Evolutionary conservation across 2,329 filamentous ascomycete genomes (phyloP).

Genomic region (Beauveria scarabaeidicola): DNA sequence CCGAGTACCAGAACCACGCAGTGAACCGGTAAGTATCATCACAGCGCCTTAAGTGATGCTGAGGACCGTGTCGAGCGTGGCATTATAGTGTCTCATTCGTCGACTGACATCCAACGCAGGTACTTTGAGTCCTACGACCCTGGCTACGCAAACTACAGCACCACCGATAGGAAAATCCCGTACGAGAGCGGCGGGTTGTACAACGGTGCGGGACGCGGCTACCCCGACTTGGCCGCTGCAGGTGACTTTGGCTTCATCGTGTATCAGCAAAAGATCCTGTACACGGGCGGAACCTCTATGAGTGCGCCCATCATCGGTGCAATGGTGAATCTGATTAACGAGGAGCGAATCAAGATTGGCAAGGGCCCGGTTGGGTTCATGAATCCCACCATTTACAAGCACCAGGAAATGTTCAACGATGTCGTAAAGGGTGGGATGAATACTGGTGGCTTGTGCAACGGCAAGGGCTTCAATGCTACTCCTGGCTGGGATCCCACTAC

Average conservation of each 20-base stretch:
- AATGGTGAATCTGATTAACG: conserved; percentile 15
- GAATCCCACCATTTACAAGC: conserved; percentile 11
- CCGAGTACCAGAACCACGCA: conserved; percentile 36
- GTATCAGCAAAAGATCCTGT: conserved; percentile 17
- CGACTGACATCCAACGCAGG: neutral
- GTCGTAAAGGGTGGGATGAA: conserved; percentile 9
- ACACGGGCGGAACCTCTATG: conserved; percentile 11
- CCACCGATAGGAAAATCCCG: conserved; percentile 27
- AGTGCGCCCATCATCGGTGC: conserved; percentile 14
- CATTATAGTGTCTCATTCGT: too few species aligned
- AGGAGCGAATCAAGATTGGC: conserved; percentile 17
- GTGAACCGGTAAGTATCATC: conserved; percentile 23
- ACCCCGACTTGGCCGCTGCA: conserved; percentile 33
- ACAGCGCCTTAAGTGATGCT: too few species aligned
- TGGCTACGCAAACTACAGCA: conserved; percentile 23
- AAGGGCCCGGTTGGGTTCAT: conserved; percentile 30
- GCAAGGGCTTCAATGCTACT: neutral
- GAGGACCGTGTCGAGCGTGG: too few species aligned
- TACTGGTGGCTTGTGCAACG: neutral
- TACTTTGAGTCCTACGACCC: conserved; percentile 30
- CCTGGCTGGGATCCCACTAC: conserved; percentile 11
- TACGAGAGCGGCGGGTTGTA: conserved; percentile 22
- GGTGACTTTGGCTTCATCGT: conserved; percentile 37
- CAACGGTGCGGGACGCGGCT: conserved; percentile 33
- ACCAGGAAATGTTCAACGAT: conserved; percentile 9